Conservation (phyloP, 768 basidiomycete genomes). For the Paxillus involutus region DNA sequence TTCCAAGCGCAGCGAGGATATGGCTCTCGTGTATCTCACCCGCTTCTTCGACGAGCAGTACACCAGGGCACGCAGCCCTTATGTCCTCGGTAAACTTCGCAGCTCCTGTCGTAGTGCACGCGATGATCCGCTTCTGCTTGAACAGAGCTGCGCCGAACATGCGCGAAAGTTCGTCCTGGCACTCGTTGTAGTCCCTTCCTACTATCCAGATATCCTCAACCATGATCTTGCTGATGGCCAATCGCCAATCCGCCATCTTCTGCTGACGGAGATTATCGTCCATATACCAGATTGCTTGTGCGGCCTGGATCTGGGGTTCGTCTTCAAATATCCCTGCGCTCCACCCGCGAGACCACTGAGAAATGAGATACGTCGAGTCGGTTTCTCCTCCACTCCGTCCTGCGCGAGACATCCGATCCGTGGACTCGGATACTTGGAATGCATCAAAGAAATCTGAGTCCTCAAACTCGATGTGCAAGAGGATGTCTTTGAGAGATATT, state of each 20-base stretch:
- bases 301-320: slow-evolving; percentile 19
- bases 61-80: slow-evolving; percentile 44
- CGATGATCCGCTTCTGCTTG: slow-evolving; percentile 53
- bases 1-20: slow-evolving; percentile 54
- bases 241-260: slow-evolving; percentile 34
- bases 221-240: slow-evolving; percentile 33
- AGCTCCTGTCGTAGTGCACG: slow-evolving; percentile 69
- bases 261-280: slow-evolving; percentile 21
- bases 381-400: slow-evolving; percentile 40
- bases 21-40: slow-evolving; percentile 74
- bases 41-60: slow-evolving; percentile 70
- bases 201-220: slow-evolving; percentile 33
- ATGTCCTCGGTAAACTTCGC: slow-evolving; percentile 57
- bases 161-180: slow-evolving; percentile 34
- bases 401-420: slow-evolving; percentile 47
- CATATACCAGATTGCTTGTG: slow-evolving; percentile 41
- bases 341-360: slow-evolving; percentile 44
- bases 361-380: slow-evolving; percentile 41
- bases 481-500: slow-evolving; percentile 28
- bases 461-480: slow-evolving; percentile 53
- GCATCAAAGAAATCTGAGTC: slow-evolving; percentile 45
- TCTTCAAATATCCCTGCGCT: slow-evolving; percentile 44
- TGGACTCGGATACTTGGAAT: slow-evolving; percentile 39
- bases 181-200: slow-evolving; percentile 40
- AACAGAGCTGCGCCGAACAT: slow-evolving; percentile 39